A percentile compares a stretch with the other conserved stretches of the same genome.
Evolutionary conservation across 345 rosid species (phyloP).

Genomic region (Eutrema yunnanense): DNA sequence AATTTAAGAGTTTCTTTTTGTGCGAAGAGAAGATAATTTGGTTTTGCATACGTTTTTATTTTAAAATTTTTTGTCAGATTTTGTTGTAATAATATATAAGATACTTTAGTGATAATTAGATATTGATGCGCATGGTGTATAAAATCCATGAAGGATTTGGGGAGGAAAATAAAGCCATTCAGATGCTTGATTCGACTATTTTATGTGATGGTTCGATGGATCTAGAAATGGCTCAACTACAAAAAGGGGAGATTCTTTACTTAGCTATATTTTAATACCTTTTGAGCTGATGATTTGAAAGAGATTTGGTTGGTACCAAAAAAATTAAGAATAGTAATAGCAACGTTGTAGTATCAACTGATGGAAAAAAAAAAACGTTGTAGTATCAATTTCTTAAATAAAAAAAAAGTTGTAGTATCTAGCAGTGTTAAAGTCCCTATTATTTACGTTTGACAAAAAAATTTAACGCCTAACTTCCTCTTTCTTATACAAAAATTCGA

Average conservation of each 20-base stretch:
- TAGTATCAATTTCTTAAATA: too few species aligned
- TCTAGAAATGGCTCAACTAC: slow-evolving; percentile 19
- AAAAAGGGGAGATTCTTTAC: slow-evolving; percentile 26
- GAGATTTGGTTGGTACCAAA: slow-evolving; percentile 25
- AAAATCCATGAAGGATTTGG: slow-evolving; percentile 25
- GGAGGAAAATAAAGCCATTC: slow-evolving; percentile 18
- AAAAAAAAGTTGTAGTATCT: background rate
- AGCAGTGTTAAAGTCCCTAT: slow-evolving; percentile 8
- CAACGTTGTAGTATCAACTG: slow-evolving; percentile 13
- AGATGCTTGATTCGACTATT: slow-evolving; percentile 29
- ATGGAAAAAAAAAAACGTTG: background rate
- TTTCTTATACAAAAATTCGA: too few species aligned
- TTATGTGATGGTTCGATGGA: slow-evolving; percentile 25
- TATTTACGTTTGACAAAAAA: background rate
- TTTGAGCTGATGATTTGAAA: slow-evolving; percentile 16
- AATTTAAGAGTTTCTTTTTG: background rate
- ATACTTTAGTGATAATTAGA: background rate
- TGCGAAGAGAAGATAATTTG: background rate
- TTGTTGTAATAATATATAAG: background rate
- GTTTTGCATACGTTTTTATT: background rate
- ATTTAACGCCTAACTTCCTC: slow-evolving; percentile 9
- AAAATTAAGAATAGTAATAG: background rate
- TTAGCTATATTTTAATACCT: slow-evolving; percentile 19
- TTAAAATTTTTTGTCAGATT: background rate
- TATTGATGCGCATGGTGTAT: slow-evolving; percentile 7